Base-by-base conservation (phyloP, 2,329 filamentous ascomycete species). In the Trichoderma brevicompactum region DNA sequence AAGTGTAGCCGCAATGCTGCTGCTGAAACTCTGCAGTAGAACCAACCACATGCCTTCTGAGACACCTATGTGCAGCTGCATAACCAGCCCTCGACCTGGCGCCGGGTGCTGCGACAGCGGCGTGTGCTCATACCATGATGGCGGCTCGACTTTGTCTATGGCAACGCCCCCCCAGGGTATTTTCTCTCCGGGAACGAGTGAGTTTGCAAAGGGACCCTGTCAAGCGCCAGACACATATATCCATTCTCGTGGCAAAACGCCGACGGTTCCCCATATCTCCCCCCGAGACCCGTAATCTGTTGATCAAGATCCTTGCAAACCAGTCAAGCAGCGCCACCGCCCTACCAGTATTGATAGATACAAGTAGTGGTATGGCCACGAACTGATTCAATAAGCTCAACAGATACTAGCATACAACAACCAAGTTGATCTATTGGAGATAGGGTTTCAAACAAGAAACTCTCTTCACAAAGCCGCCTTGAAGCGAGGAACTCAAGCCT, bases 141-240 rank as follows among this genome's bases (percentile, higher is more conserved):
- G 46, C 38, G 48, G 58, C 55, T 61, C n/a, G 49, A 17, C 34
- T 28, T 32, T 41, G 19, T 50, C 56, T 60, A 44, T 19, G 32
- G 19, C 44, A 50, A 60, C 44, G 40, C 56, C 56, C 43, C 56
- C 56, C 40, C 15, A 36, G 52, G 44, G 56, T 60, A 38, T 36
- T 60, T 49, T 60, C 56, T 49, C 44, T 41, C 34, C 36, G 44
- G 44, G 23, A 17, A 50, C 44, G 44, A 50, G 34, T 8, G 34
- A 60, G 46, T 60, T 28, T 41, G 56, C 56, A 60, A 60, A 60
- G 46, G 56, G 46, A 61, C 58, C 58, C 38, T 61, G 58, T 34
- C 38, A 36, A 41, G 34, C 46, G 46, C 15, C 19, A n/a, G 36
- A 28, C 17, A 28, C 17, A 43, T 44, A 28, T 52, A 44, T 43